Base-by-base conservation (phyloP, 768 basidiomycete genomes). In the Basidioascus undulatus region DNA sequence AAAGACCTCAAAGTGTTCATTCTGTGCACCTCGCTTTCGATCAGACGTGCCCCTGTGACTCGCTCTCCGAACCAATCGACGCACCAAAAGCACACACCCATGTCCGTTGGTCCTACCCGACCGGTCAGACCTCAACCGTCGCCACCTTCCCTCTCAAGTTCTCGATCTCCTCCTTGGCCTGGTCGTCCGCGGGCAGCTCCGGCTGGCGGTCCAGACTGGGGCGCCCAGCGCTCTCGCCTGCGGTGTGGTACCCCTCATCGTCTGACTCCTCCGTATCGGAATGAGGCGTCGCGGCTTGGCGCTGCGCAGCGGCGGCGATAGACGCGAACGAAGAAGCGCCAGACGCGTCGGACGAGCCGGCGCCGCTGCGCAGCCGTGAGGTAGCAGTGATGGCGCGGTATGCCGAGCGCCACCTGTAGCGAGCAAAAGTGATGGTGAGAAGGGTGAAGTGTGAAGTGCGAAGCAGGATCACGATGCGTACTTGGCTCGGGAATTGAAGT, bases 401-500 rank as follows among this genome's bases (percentile, higher is more conserved):
- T 12, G 77, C 78, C 2, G 63, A 60, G 37, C 69, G 67, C 83
- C 82, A 86, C 30, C 66, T 66, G 2, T 37, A 32, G 15, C 28
- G 34, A 40, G 40, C 41, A 31, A 13, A 11, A n/a, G n/a, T n/a
- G n/a, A n/a, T n/a, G n/a, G 15, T 0, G 21, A 13, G 30, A 9
- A 11, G 18, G n/a, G 0, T 24, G 2, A 2, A 24, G 27, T 3
- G 23, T 19, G 41, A 11, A 5, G 20, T 5, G 16, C 3, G 25
- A n/a, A n/a, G 20, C 26, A 28, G 25, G 19, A 15, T 8, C 6
- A 12, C 15, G 35, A 3, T 43, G 30, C 33, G 44, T n/a, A n/a
- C n/a, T n/a, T n/a, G n/a, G 71, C 72, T 32, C 65, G 66, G 0
- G 81, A 67, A 52, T 81, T 65, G 58, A 89, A 87, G 62, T 84